Conservation (phyloP, 2,329 filamentous ascomycete genomes). For the Aspergillus novofumigatus region DNA sequence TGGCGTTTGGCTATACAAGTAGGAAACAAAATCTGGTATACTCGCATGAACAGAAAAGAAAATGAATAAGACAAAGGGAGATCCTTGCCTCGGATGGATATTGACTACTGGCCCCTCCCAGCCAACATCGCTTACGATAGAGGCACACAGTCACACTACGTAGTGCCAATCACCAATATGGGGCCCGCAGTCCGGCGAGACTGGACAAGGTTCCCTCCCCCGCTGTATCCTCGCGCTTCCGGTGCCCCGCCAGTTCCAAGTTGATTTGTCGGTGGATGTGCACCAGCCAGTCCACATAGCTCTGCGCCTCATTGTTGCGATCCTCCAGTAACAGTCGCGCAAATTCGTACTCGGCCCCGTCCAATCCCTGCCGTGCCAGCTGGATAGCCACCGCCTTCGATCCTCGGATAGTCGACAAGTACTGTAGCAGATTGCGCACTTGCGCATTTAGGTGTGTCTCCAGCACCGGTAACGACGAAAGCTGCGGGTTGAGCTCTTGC, state of each 20-base stretch:
- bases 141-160: not conserved
- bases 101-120: not conserved
- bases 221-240: conserved; percentile 44
- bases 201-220: conserved; percentile 42
- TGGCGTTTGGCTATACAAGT: not conserved
- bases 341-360: conserved; percentile 96
- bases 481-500: conserved; percentile 75
- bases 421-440: conserved; percentile 88
- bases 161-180: conserved; percentile 38
- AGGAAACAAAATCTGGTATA: not conserved
- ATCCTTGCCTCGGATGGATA: not conserved
- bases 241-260: conserved; percentile 63
- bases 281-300: conserved; percentile 97
- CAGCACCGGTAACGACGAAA: conserved; percentile 73
- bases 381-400: conserved; percentile 87
- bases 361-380: conserved; percentile 84
- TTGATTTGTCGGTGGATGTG: conserved; percentile 91
- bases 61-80: not conserved
- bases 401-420: conserved; percentile 72
- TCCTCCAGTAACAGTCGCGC: conserved; percentile 87
- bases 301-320: conserved; percentile 94
- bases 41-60: not conserved
- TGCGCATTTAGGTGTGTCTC: conserved; percentile 93
- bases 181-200: conserved; percentile 43
- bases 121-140: too few species aligned